Evolutionary conservation across 768 basidiomycete species (phyloP), one percentile per base, ranked within the genome.

Genomic region (Mycena olivaceomarginata): DNA sequence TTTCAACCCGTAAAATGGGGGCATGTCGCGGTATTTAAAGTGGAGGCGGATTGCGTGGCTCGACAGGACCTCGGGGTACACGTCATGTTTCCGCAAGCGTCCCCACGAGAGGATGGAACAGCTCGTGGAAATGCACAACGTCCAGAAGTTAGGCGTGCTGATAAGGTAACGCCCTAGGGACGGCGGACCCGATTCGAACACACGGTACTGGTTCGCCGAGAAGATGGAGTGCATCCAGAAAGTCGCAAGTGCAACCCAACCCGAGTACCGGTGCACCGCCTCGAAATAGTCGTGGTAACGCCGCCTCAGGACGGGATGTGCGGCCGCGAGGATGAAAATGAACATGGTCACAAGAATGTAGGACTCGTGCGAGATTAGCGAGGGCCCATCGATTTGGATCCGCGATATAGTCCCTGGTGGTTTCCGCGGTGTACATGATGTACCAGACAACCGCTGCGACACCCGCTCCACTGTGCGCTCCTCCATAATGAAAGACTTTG

Each of bases 211-310:
- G 22, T 82, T 81, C 20, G 83, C 84, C 39, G 82, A 77, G 46
- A 85, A 84, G 51, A 85, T 80, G 11, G 84, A 85, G 75, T 85
- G 91, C 37, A 82, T 84, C 91, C 91, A 92, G 66, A 92, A 90
- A 13, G 89, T 84, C 51, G 87, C 84, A 2, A 89, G 85, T 0
- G 90, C 89, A n/a, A 85, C 82, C 91, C 91, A 91, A 12, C 91
- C 92, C 15, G 90, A 83, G 81, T 90, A 91, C 37, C 91, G 89
- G 81, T 92, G 92, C 12, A 85, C 84, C n/a, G 87, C 86, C 81
- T 92, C 91, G 81, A 92, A 92, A 63, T 85, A 84, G 80, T 92
- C 87, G 83, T 92, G 92, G 78, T 87, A 87, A 22, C 84, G 83
- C 39, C 85, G 79, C 8, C 91, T 87, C 80, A 90, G 85, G 8